Percentiles rank a stretch among this genome's conserved stretches.
These are phyloP conservation scores for Neoascochyta sp. DNA, from an alignment of 2,329 filamentous ascomycete genomes.

Conservation along the genomic window DNA sequence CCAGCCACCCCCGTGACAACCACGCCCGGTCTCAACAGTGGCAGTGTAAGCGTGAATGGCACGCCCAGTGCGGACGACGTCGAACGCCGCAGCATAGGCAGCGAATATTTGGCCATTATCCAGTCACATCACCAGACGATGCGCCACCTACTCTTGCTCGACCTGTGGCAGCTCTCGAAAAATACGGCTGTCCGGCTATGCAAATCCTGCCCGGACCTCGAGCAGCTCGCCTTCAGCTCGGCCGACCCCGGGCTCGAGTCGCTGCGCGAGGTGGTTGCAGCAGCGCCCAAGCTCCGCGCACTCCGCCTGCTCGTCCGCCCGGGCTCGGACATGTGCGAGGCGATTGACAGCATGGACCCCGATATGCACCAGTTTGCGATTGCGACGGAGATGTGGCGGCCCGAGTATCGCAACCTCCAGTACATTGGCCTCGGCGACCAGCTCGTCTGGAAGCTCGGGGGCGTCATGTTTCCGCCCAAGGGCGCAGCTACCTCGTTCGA, in stretches of 20 bases:
- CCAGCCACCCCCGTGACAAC: constrained; percentile 26
- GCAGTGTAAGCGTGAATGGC: constrained; percentile 15
- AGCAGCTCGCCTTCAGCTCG: constrained; percentile 55
- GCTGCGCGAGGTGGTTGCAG: constrained; percentile 35
- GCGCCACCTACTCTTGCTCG: constrained; percentile 55
- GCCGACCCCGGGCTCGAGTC: constrained; percentile 50
- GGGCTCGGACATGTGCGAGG: constrained; percentile 23
- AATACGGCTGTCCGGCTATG: constrained; percentile 51
- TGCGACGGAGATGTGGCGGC: constrained; percentile 32
- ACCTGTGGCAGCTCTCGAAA: constrained; percentile 53
- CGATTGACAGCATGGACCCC: constrained; percentile 21
- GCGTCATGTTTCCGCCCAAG: constrained; percentile 23
- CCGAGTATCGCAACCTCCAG: constrained; percentile 33
- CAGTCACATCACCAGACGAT: constrained; percentile 50
- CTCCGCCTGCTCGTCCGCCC: constrained; percentile 40
- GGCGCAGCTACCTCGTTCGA: constrained; percentile 2
- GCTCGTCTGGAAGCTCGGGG: constrained; percentile 38
- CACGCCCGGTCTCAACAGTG: constrained; percentile 18
- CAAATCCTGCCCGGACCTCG: constrained; percentile 54
- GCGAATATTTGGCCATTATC: constrained; percentile 51
- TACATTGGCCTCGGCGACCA: constrained; percentile 41
- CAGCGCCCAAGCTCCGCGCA: constrained; percentile 40
- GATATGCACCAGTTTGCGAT: constrained; percentile 34
- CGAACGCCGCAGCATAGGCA: constrained; percentile 36
- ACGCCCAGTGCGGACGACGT: constrained; percentile 24